Percentiles rank a stretch among this genome's conserved stretches.
Conservation (phyloP, 139 green algal species). For the Chlorella sp. region DNA sequence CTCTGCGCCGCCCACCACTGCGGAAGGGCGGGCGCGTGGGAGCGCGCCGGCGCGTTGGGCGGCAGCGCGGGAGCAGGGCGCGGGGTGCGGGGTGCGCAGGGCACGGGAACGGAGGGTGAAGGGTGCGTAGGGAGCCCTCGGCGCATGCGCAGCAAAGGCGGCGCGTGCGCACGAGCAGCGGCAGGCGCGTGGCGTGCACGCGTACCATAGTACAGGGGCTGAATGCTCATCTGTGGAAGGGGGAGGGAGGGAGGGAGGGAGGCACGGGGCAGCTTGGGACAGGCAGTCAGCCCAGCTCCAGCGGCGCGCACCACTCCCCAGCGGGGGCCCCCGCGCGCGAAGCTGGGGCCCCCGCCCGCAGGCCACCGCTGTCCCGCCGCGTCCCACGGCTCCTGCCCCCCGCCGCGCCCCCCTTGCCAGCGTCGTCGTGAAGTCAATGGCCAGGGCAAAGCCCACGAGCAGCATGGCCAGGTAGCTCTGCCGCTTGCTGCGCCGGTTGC, state of each 20-base stretch:
- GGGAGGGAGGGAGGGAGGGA: background rate
- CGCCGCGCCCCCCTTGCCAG: background rate
- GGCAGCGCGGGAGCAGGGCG: no score
- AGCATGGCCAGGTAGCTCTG: constrained; percentile 12
- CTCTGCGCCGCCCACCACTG: background rate
- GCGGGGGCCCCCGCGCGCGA: no score
- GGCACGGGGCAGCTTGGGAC: background rate
- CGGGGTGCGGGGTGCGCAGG: no score
- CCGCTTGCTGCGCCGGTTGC: constrained; percentile 13
- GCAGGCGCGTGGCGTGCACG: no score
- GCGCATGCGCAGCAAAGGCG: no score
- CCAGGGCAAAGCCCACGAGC: constrained; percentile 22
- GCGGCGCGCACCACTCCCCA: background rate
- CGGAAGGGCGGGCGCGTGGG: no score
- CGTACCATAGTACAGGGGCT: constrained; percentile 23
- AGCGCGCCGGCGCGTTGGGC: no score
- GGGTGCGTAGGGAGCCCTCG: no score
- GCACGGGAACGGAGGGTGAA: no score
- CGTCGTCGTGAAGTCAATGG: constrained; percentile 8
- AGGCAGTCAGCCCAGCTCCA: background rate
- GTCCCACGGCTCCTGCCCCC: background rate
- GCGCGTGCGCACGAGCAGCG: no score
- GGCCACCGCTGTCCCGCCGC: background rate
- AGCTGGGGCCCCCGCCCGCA: background rate
- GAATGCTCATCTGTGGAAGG: constrained; percentile 9